Evolutionary conservation across 345 rosid species (phyloP).

Genomic region (Cardamine chenopodiifolia): DNA sequence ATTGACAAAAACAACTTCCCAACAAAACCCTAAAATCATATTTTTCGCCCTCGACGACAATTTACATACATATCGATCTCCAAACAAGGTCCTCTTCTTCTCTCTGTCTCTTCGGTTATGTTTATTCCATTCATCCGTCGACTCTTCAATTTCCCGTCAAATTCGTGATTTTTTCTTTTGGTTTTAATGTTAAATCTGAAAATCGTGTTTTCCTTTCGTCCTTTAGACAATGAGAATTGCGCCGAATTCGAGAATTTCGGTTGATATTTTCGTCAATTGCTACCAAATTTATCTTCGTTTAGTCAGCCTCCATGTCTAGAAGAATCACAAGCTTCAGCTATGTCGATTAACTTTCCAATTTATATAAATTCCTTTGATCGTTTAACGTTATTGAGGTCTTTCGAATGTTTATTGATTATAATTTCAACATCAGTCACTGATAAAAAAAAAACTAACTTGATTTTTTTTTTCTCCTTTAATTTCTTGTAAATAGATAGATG

Average conservation of each 20-base stretch:
- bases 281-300: neutral
- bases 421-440: neutral
- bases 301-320: neutral
- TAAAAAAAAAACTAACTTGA: neutral
- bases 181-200: too few relatives aligned
- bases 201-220: neutral
- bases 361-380: neutral
- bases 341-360: neutral
- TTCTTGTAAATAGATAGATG: neutral
- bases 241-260: neutral
- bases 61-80: neutral
- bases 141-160: neutral
- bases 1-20: slow-evolving; percentile 18
- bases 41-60: slow-evolving; percentile 17
- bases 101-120: neutral
- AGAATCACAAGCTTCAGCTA: neutral
- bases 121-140: neutral
- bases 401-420: neutral
- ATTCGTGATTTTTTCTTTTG: neutral
- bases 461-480: neutral
- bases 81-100: neutral
- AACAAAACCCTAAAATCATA: slow-evolving; percentile 37
- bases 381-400: neutral
- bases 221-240: neutral
- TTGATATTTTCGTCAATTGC: neutral